These are phyloP conservation scores for Melampsora americana DNA, from an alignment of 1,284 basidiomycete genomes.

Conservation along the genomic window DNA sequence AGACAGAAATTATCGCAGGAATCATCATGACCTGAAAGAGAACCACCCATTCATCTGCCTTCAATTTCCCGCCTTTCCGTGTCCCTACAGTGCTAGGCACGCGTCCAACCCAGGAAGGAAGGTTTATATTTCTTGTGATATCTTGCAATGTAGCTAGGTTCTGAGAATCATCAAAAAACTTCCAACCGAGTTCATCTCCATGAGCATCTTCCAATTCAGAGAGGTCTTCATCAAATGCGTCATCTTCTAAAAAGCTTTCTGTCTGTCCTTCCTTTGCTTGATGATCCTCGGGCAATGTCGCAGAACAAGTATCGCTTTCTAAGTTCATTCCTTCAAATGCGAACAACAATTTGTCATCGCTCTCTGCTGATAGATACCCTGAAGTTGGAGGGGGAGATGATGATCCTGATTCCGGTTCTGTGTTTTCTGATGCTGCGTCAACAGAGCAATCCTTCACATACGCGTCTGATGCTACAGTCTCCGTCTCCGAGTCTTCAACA, in stretches of 20 bases:
- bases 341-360: neutral
- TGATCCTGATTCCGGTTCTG: neutral
- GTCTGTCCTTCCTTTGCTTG: too few species aligned
- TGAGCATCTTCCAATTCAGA: too few species aligned
- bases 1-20: constrained; percentile 9
- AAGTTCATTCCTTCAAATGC: too few species aligned
- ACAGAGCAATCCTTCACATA: neutral
- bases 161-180: too few species aligned
- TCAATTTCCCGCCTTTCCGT: too few species aligned
- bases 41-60: constrained; percentile 33
- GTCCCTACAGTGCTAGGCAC: too few species aligned
- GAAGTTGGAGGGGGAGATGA: neutral
- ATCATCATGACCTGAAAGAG: constrained; percentile 25
- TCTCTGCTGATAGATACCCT: neutral
- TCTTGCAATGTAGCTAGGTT: too few species aligned
- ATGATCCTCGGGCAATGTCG: neutral
- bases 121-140: too few species aligned
- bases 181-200: too few species aligned
- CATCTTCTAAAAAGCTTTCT: too few species aligned
- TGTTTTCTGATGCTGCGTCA: neutral
- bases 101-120: constrained; percentile 24
- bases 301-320: neutral
- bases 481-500: too few species aligned
- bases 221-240: too few species aligned
- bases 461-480: neutral